A percentile compares a stretch with the other conserved stretches of the same genome.
Conservation (phyloP, 495 filamentous ascomycete species). For the Filosporella fistucella region DNA sequence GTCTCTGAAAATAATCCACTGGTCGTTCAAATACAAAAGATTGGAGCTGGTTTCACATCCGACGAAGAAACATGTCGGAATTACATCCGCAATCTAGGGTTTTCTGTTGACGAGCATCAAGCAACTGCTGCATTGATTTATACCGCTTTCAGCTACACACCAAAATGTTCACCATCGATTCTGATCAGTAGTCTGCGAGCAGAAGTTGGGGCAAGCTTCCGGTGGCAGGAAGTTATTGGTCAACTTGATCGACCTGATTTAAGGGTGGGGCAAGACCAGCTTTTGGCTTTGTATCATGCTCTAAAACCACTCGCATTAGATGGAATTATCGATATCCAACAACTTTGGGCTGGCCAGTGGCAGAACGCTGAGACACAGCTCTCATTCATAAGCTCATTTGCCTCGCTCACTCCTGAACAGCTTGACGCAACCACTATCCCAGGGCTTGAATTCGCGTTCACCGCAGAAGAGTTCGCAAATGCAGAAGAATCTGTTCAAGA, state of each 20-base stretch:
- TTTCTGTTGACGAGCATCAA: constrained; percentile 72
- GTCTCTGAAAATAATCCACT: constrained; percentile 58
- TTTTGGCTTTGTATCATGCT: constrained; percentile 72
- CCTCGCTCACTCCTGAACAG: constrained; percentile 61
- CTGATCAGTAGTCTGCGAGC: constrained; percentile 57
- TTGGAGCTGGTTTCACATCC: constrained; percentile 55
- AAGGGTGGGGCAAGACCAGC: constrained; percentile 70
- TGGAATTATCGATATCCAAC: constrained; percentile 62
- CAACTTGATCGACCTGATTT: constrained; percentile 79
- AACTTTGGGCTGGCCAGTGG: constrained; percentile 90
- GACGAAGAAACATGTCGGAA: constrained; percentile 42
- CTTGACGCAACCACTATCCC: constrained; percentile 81
- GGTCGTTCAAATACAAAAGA: constrained; percentile 71
- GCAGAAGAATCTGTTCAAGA: constrained; percentile 65
- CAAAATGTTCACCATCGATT: constrained; percentile 66
- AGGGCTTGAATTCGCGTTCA: constrained; percentile 72
- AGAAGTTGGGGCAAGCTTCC: constrained; percentile 50
- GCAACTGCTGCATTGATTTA: constrained; percentile 79
- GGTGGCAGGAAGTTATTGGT: constrained; percentile 78
- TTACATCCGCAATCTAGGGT: constrained; percentile 60
- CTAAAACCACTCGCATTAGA: constrained; percentile 65
- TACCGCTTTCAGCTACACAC: constrained; percentile 63
- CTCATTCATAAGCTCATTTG: constrained; percentile 81
- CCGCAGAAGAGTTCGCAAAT: constrained; percentile 67
- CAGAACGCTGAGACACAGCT: constrained; percentile 79